These are phyloP conservation scores for Penicillium waksmanii DNA, from an alignment of 495 filamentous ascomycete species.

Conservation along the genomic window DNA sequence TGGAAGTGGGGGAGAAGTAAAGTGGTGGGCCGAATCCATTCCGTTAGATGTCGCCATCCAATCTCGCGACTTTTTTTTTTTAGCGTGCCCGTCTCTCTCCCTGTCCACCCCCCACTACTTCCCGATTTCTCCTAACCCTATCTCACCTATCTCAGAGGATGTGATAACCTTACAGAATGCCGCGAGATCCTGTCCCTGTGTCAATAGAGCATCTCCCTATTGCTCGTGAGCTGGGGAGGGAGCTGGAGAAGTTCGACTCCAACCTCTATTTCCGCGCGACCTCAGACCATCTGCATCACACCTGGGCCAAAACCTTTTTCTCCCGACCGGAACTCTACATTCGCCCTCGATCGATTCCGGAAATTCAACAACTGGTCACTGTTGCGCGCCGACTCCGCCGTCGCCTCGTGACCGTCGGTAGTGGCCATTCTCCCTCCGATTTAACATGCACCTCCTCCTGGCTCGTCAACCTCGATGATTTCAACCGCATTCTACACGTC, in stretches of 20 bases:
- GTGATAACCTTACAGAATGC: slow-evolving; percentile 20
- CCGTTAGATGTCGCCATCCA: slow-evolving; percentile 22
- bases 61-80: slow-evolving; percentile 17
- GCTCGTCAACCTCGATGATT: slow-evolving; percentile 91
- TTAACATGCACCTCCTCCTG: slow-evolving; percentile 93
- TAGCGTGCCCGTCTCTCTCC: slow-evolving; percentile 11
- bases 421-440: slow-evolving; percentile 88
- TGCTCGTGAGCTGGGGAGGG: slow-evolving; percentile 56
- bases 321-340: slow-evolving; percentile 88
- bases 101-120: slow-evolving; percentile 7
- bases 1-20: slow-evolving; percentile 6
- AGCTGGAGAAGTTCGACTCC: slow-evolving; percentile 60
- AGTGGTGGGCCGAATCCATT: slow-evolving; percentile 1
- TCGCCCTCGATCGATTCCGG: slow-evolving; percentile 72
- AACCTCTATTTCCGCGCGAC: slow-evolving; percentile 76
- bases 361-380: slow-evolving; percentile 80
- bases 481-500: slow-evolving; percentile 70
- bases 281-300: slow-evolving; percentile 75
- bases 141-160: slow-evolving; percentile 13
- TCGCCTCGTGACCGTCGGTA: slow-evolving; percentile 79
- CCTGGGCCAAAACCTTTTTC: slow-evolving; percentile 95
- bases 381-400: slow-evolving; percentile 82
- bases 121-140: not conserved
- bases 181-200: slow-evolving; percentile 11
- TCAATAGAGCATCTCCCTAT: slow-evolving; percentile 52